Conservation (phyloP, 768 basidiomycete genomes). For the Rhizopogon vinicolor region DNA sequence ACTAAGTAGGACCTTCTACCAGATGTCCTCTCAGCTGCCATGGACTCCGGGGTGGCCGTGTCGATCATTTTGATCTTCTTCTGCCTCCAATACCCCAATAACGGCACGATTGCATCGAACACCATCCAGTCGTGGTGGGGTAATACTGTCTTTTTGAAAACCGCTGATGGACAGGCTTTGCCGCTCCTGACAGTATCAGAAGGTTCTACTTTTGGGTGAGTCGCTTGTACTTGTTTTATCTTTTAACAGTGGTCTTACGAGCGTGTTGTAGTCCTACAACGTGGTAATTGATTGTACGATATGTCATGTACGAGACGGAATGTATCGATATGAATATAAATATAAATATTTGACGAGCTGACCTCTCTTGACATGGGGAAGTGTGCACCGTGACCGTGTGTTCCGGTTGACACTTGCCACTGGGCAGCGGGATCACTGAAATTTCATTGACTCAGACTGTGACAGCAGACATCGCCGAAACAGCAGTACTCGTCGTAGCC, state of each 20-base stretch:
- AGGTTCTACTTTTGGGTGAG: slow-evolving; percentile 25
- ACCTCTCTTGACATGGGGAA: too few relatives aligned
- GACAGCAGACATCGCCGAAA: too few relatives aligned
- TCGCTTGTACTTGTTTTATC: not conserved
- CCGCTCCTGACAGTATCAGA: slow-evolving; percentile 8
- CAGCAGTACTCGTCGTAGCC: too few relatives aligned
- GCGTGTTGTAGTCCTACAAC: not conserved
- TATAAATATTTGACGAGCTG: not conserved
- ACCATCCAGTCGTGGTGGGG: slow-evolving; percentile 70
- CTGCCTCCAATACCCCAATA: slow-evolving; percentile 56
- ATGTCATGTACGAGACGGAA: not conserved
- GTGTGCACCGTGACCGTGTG: too few relatives aligned
- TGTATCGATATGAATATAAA: not conserved
- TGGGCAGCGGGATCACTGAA: too few relatives aligned
- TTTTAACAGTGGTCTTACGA: not conserved
- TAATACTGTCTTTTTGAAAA: slow-evolving; percentile 38
- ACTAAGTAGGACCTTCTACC: not conserved
- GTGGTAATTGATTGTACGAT: not conserved
- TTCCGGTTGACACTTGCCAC: too few relatives aligned
- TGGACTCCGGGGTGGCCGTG: slow-evolving; percentile 68
- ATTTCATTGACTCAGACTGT: too few relatives aligned
- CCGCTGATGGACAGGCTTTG: slow-evolving; percentile 21
- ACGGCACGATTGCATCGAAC: slow-evolving; percentile 53
- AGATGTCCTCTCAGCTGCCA: slow-evolving; percentile 67
- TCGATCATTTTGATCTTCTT: slow-evolving; percentile 55